Evolutionary conservation across 2,329 filamentous ascomycete genomes (phyloP).

Genomic region (Berkeleyomyces basicola): DNA sequence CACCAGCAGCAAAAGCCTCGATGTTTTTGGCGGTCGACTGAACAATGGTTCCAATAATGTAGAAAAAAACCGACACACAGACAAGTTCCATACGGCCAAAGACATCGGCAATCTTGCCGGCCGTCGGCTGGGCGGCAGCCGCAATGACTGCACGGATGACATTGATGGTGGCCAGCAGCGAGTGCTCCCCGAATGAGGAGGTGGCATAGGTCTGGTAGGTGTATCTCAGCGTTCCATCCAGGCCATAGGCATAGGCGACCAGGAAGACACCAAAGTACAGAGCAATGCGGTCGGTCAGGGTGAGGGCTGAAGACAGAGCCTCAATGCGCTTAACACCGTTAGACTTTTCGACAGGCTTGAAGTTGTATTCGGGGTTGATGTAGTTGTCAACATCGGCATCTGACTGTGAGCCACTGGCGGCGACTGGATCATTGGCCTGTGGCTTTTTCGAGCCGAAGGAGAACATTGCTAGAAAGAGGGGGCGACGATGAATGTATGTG

Average conservation of each 20-base stretch:
- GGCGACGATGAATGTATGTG: background rate
- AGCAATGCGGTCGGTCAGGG: conserved; percentile 32
- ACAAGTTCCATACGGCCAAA: conserved; percentile 45
- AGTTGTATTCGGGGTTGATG: conserved; percentile 10
- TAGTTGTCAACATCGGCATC: background rate
- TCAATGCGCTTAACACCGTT: conserved; percentile 44
- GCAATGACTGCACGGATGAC: conserved; percentile 42
- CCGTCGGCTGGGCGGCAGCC: conserved; percentile 39
- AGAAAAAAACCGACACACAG: conserved; percentile 42
- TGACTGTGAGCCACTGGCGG: background rate
- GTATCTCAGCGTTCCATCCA: conserved; percentile 40
- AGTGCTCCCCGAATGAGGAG: conserved; percentile 32
- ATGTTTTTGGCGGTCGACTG: conserved; percentile 35
- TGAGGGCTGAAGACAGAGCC: conserved; percentile 36
- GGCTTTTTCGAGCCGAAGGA: background rate
- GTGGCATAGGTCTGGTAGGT: conserved; percentile 41
- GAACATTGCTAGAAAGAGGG: background rate
- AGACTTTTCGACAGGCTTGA: conserved; percentile 20
- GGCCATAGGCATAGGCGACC: conserved; percentile 45
- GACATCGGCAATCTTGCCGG: conserved; percentile 44
- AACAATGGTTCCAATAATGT: conserved; percentile 39
- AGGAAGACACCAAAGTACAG: conserved; percentile 47
- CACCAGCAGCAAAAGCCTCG: conserved; percentile 37
- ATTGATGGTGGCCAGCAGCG: conserved; percentile 39
- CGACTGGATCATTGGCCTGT: background rate